Conservation (phyloP, 768 basidiomycete genomes). For the Dioszegia aurantiaca region DNA sequence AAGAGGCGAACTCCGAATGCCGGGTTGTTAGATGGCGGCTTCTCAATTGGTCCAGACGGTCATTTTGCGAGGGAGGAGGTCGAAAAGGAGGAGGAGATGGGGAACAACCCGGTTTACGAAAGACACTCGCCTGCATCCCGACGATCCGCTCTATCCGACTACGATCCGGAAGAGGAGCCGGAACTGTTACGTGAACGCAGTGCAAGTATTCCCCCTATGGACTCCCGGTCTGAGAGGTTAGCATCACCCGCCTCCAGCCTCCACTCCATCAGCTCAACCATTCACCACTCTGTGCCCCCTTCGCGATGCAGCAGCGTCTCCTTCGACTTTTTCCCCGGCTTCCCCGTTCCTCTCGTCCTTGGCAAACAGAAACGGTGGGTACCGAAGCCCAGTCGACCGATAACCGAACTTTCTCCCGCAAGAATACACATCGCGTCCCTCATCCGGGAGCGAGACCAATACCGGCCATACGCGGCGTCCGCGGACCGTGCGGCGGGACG, state of each 20-base stretch:
- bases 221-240: background rate
- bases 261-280: constrained; percentile 8
- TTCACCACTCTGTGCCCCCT: background rate
- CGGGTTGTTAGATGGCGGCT: background rate
- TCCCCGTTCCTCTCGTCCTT: background rate
- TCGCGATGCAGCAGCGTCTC: background rate
- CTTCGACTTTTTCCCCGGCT: background rate
- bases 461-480: constrained; percentile 12
- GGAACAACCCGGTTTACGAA: background rate
- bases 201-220: background rate
- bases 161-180: background rate
- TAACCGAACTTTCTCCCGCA: background rate
- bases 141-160: background rate
- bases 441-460: constrained; percentile 27
- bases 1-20: background rate
- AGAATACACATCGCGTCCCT: constrained; percentile 26
- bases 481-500: constrained; percentile 9
- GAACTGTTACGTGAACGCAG: background rate
- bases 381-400: background rate
- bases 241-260: constrained; percentile 11
- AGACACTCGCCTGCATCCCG: background rate
- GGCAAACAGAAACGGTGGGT: background rate
- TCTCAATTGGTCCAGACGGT: background rate
- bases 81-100: background rate
- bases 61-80: background rate